Conservation (phyloP, 768 basidiomycete genomes). For the Clavaria fumosa region DNA sequence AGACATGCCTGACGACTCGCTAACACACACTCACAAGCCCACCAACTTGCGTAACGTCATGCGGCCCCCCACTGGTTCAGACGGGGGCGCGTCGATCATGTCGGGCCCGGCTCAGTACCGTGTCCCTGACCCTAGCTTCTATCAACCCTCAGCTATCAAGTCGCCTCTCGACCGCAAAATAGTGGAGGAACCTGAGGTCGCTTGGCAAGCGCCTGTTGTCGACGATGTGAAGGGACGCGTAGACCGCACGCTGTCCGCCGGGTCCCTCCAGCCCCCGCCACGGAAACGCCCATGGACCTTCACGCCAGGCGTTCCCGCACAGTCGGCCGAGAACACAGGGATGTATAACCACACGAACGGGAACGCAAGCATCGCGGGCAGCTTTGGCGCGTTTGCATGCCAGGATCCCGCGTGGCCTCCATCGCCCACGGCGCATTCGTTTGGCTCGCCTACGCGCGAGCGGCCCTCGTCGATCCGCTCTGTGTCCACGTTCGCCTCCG, state of each 20-base stretch:
- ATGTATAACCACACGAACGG: conserved; percentile 14
- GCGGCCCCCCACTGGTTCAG: background rate
- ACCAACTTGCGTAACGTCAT: conserved; percentile 39
- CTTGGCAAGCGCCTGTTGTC: conserved; percentile 20
- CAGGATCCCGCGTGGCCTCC: conserved; percentile 16
- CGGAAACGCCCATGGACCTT: conserved; percentile 29
- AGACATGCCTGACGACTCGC: conserved; percentile 34
- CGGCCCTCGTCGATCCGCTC: conserved; percentile 29
- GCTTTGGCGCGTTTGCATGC: conserved; percentile 7
- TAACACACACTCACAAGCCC: conserved; percentile 36
- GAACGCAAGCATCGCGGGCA: conserved; percentile 10
- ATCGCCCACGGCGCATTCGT: conserved; percentile 17
- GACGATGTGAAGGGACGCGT: conserved; percentile 9
- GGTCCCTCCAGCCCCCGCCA: conserved; percentile 35
- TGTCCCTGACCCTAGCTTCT: too few species aligned
- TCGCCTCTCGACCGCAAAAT: conserved; percentile 25
- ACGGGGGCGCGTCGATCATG: too few species aligned
- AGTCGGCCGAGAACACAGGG: conserved; percentile 8
- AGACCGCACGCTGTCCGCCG: conserved; percentile 19
- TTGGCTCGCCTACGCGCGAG: conserved; percentile 25
- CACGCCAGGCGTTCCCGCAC: conserved; percentile 10
- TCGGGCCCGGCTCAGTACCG: too few species aligned
- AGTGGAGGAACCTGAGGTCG: conserved; percentile 13
- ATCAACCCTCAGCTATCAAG: too few species aligned
- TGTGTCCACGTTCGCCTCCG: conserved; percentile 30